These are phyloP conservation scores for Aspergillus tanneri DNA, from an alignment of 2,329 filamentous ascomycete genomes.

Conservation along the genomic window DNA sequence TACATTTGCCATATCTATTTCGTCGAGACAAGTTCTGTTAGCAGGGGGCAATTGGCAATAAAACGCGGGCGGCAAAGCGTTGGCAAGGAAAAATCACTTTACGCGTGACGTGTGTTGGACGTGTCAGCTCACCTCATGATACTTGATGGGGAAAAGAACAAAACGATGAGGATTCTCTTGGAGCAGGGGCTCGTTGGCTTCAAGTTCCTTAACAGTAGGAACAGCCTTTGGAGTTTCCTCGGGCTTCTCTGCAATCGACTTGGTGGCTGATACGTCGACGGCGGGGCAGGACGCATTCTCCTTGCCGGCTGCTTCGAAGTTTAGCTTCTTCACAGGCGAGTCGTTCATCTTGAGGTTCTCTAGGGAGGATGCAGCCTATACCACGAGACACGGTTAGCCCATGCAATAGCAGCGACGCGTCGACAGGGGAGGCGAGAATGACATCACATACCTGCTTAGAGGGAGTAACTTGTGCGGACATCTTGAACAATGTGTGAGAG, in stretches of 20 bases:
- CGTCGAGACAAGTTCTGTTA: slow-evolving; percentile 37
- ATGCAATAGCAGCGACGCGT: slow-evolving; percentile 34
- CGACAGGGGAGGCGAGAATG: slow-evolving; percentile 32
- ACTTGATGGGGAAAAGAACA: slow-evolving; percentile 98
- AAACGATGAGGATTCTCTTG: slow-evolving; percentile 96
- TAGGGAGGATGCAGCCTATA: slow-evolving; percentile 79
- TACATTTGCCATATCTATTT: slow-evolving; percentile 99
- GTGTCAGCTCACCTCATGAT: slow-evolving; percentile 81
- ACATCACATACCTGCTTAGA: slow-evolving; percentile 66
- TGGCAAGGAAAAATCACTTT: slow-evolving; percentile 52
- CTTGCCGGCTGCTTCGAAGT: slow-evolving; percentile 73
- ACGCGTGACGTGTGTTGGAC: slow-evolving; percentile 63
- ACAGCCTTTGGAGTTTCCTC: slow-evolving; percentile 45
- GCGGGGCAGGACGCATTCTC: slow-evolving; percentile 66
- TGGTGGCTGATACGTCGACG: slow-evolving; percentile 56
- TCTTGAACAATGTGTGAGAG: slow-evolving; percentile 43
- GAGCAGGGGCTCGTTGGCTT: slow-evolving; percentile 84
- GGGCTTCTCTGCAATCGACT: slow-evolving; percentile 51
- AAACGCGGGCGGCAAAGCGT: slow-evolving; percentile 3
- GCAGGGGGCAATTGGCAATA: slow-evolving; percentile 17
- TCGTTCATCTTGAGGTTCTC: slow-evolving; percentile 85
- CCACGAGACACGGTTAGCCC: slow-evolving; percentile 39
- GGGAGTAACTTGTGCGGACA: slow-evolving; percentile 74
- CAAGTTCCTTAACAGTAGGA: slow-evolving; percentile 62
- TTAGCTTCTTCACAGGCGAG: slow-evolving; percentile 85